Evolutionary conservation across 78 protist genomes (phyloP), one percentile per base, ranked within the genome.

Genomic region (Dictyostelium intermedium): DNA sequence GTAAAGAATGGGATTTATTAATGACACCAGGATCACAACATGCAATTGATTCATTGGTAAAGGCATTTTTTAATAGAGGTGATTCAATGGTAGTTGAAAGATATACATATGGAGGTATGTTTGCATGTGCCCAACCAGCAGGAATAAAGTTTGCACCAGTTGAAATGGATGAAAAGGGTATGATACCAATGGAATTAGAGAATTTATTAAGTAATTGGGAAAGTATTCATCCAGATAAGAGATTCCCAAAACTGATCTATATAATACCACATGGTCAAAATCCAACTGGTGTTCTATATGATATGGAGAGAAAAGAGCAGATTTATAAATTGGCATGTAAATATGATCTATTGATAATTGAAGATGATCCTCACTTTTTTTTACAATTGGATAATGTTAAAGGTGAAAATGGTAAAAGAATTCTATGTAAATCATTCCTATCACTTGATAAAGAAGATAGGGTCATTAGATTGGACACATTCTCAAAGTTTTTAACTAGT

Each of bases 1-100:
- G 85, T 7, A 35, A 63, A 76, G 79, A 66, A 83, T 92, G 95
- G 95, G 32, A 69, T 47, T 4, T 83, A 34, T 70, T 63, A 11
- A 60, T 92, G 13, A 92, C 95, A 37, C 77, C 79, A 6, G 95
- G 95, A 30, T 72, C 84, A 35, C 95, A 92, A 83, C 91, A 92
- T 27, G 95, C 73, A 18, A 0, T 83, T 4, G 56, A 81, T 32
- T 14, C 45, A 6, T 66, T 66, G 3, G 27, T 83, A n/a, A 82
- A 83, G 10, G 80, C 43, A 30, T 83, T 92, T 11, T 37, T 92
- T 11, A 41, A 43, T 39, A 32, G 47, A 20, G 84, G 84, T 37
- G 95, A 92, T 83, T 43, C 91, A 1, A 2, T 92, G 0, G 25
- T 92, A 1, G 43, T 72, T 53, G 95, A 92, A 69, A 56, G 72